Base-by-base conservation (phyloP, 1,284 basidiomycete species). In the Cronartium ribicola region DNA sequence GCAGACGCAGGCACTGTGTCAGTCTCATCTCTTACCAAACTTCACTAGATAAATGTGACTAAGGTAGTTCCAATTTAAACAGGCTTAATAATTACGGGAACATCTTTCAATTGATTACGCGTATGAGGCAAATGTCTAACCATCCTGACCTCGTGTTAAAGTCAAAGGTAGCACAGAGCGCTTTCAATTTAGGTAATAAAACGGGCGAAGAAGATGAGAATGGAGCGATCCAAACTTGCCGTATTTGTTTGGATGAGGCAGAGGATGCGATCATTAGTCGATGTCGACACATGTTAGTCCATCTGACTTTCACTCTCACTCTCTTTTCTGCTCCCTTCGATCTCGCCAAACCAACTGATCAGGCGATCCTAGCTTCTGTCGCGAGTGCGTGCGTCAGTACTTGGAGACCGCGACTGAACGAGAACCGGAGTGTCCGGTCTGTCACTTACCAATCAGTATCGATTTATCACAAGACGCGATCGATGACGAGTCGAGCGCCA, bases 341-440 rank as follows among this genome's bases (percentile, higher is more conserved):
- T n/a, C n/a, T n/a, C n/a, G n/a, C n/a, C n/a, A n/a, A n/a, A n/a
- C n/a, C n/a, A n/a, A n/a, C n/a, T n/a, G 7, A 61, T 59, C 39
- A 29, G 44, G 5, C 37, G 13, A 22, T 29, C 3, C n/a, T 37
- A 74, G 72, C 36, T 74, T 74, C 44, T 74, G 72, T 74, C 72
- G 96, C 76, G 92, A 95, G 81, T 99, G 96, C 79, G 94, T 98
- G 80, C 88, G 87, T 78, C 93, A 96, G 81, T 98, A 98, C 80
- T 85, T 98, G 66, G 87, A 90, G 77, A 86, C 88, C 0, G 86
- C 88, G 20, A 85, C 89, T n/a, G 90, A 91, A 77, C 83, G 85
- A 63, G 85, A 74, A 88, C 95, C 96, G 29, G 88, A 89, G 68
- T 99, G 96, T 80, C 96, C 96, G 0, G 91, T 97, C 57, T 99